These are phyloP conservation scores for Periglandula ipomoeae DNA, from an alignment of 2,329 filamentous ascomycete species.

Conservation along the genomic window DNA sequence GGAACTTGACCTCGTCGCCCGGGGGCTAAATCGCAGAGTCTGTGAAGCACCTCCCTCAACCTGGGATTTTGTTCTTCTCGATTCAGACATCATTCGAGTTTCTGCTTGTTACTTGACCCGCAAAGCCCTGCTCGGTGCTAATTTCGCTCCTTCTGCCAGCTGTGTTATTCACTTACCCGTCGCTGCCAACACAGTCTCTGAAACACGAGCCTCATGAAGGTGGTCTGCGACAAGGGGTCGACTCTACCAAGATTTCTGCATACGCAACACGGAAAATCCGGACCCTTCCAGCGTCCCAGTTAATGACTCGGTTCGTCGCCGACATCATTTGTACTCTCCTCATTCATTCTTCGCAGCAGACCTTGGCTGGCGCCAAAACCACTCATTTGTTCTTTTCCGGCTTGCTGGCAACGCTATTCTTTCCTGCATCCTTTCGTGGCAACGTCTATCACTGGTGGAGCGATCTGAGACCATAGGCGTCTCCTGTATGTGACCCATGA, in stretches of 20 bases:
- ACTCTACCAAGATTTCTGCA: background rate
- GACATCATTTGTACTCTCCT: background rate
- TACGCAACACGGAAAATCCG: background rate
- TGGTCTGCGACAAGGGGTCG: conserved; percentile 3
- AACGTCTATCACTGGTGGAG: background rate
- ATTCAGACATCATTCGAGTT: background rate
- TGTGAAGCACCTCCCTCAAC: background rate
- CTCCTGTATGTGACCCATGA: conserved; percentile 6
- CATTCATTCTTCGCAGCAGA: background rate
- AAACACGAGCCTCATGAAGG: conserved; percentile 3
- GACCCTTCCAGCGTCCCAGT: background rate
- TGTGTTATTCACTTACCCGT: background rate
- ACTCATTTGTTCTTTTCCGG: background rate
- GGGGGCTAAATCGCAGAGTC: background rate
- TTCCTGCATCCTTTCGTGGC: background rate
- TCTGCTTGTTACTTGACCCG: background rate
- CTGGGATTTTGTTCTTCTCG: background rate
- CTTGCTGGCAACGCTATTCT: conserved; percentile 3
- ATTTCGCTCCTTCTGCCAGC: background rate
- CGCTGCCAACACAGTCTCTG: conserved; percentile 2
- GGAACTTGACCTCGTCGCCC: background rate
- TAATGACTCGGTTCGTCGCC: background rate
- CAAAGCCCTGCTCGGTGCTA: background rate
- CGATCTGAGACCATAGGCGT: conserved; percentile 4
- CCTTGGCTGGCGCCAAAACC: background rate